phyloP scores from a whole-genome alignment of 202 grass and related monocot species.

The Saccharum hybrid region DNA sequence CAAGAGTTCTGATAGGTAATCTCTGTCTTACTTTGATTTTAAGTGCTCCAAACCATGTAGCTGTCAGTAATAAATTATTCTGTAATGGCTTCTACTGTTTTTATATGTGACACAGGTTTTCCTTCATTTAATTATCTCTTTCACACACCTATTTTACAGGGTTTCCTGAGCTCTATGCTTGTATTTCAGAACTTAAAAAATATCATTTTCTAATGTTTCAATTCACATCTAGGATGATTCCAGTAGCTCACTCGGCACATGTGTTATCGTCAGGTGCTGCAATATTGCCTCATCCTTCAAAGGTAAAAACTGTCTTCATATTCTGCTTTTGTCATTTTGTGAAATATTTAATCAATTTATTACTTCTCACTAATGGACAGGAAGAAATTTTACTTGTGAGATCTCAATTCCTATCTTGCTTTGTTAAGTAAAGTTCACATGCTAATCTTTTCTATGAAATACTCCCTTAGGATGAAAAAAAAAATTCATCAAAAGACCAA shows the following conservation, averaged over 20 bases:
- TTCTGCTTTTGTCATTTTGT: slow-evolving; percentile 5
- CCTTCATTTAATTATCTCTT: slow-evolving; percentile 38
- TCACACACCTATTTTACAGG: slow-evolving; percentile 30
- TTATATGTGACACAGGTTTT: slow-evolving; percentile 19
- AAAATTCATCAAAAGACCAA: neutral
- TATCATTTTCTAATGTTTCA: slow-evolving; percentile 32
- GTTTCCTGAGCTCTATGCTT: slow-evolving; percentile 12
- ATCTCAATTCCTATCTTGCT: neutral
- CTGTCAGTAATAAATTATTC: slow-evolving; percentile 1
- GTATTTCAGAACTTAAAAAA: neutral
- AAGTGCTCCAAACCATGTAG: slow-evolving; percentile 41
- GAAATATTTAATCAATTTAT: slow-evolving; percentile 9
- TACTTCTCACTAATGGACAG: neutral
- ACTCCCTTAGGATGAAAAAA: neutral
- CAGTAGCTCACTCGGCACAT: slow-evolving; percentile 39
- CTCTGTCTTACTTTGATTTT: slow-evolving; percentile 32
- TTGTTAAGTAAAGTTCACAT: slow-evolving; percentile 11
- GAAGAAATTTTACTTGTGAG: neutral
- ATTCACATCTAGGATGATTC: slow-evolving; percentile 55
- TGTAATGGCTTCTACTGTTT: slow-evolving; percentile 24
- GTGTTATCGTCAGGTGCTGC: slow-evolving; percentile 71
- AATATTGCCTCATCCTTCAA: slow-evolving; percentile 91
- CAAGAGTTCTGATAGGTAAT: slow-evolving; percentile 57
- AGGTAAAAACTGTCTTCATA: slow-evolving; percentile 54
- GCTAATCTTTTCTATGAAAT: neutral